Evolutionary conservation across 2,329 filamentous ascomycete genomes (phyloP).

Genomic region (Gyromitra esculenta): DNA sequence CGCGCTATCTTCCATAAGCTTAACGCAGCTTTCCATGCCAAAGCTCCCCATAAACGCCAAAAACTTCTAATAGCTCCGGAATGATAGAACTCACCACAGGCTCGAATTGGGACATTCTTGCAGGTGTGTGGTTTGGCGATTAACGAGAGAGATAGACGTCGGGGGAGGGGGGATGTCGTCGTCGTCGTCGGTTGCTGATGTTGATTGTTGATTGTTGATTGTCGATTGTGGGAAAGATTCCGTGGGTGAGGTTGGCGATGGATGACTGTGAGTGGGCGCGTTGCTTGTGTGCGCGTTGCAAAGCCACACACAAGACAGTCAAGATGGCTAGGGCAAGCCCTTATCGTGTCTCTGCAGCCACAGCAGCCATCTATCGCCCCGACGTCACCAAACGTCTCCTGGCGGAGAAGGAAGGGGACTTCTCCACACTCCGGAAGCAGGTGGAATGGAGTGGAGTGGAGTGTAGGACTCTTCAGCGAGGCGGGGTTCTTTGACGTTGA

Average conservation of each 20-base stretch:
- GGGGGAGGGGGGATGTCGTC: constrained; percentile 54
- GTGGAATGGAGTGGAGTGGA: neutral
- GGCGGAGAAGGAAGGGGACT: neutral
- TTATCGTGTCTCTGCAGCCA: constrained; percentile 39
- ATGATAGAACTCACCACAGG: constrained; percentile 70
- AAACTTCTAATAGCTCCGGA: constrained; percentile 33
- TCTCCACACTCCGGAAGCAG: neutral
- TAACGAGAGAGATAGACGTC: constrained; percentile 60
- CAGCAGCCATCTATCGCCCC: constrained; percentile 11
- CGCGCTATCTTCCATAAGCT: constrained; percentile 54
- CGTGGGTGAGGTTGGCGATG: constrained; percentile 48
- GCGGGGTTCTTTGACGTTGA: neutral
- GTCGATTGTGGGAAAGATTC: constrained; percentile 48
- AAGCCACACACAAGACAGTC: constrained; percentile 42
- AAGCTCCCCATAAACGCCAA: constrained; percentile 1
- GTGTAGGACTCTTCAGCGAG: neutral
- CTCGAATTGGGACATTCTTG: constrained; percentile 75
- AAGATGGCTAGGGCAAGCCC: constrained; percentile 46
- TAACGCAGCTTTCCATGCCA: neutral
- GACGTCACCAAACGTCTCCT: neutral
- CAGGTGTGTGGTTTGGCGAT: constrained; percentile 58
- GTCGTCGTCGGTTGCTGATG: constrained; percentile 53
- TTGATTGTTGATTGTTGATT: constrained; percentile 47
- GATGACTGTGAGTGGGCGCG: constrained; percentile 40
- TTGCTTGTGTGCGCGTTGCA: constrained; percentile 44